Conservation (phyloP, 306 rosid species). For the Mimosa pudica region DNA sequence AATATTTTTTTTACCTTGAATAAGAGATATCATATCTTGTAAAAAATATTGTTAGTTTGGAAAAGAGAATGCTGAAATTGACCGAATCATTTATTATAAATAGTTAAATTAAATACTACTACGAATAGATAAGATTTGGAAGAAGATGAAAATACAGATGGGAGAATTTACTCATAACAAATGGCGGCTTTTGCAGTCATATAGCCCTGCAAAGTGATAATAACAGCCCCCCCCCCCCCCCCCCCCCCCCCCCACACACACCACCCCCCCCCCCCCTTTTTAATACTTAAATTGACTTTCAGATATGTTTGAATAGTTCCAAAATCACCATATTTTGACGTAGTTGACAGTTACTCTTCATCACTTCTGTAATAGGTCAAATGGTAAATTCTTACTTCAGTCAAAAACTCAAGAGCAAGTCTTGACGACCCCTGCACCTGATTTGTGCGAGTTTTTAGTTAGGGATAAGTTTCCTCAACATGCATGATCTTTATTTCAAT, state of each 20-base stretch:
- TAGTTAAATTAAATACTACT: no score
- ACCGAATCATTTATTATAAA: no score
- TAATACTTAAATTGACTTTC: not conserved
- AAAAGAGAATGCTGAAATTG: no score
- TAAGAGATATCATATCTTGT: no score
- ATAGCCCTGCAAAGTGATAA: not conserved
- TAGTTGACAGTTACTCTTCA: not conserved
- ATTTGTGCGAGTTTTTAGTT: no score
- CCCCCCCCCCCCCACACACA: no score
- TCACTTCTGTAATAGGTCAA: not conserved
- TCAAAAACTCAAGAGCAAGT: not conserved
- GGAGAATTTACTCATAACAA: not conserved
- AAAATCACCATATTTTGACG: not conserved
- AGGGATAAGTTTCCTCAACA: not conserved
- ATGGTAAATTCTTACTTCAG: no score
- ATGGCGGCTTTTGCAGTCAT: not conserved
- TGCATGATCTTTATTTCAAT: no score
- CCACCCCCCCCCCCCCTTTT: no score
- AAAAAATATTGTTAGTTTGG: not conserved
- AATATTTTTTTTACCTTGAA: no score
- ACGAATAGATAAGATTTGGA: not conserved
- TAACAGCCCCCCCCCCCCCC: no score
- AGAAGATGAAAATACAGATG: not conserved
- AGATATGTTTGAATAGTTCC: not conserved
- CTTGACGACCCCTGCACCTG: not conserved